A percentile compares a stretch with the other conserved stretches of the same genome.
Conservation (phyloP, 345 rosid genomes). For the Chamaenerion angustifolium region DNA sequence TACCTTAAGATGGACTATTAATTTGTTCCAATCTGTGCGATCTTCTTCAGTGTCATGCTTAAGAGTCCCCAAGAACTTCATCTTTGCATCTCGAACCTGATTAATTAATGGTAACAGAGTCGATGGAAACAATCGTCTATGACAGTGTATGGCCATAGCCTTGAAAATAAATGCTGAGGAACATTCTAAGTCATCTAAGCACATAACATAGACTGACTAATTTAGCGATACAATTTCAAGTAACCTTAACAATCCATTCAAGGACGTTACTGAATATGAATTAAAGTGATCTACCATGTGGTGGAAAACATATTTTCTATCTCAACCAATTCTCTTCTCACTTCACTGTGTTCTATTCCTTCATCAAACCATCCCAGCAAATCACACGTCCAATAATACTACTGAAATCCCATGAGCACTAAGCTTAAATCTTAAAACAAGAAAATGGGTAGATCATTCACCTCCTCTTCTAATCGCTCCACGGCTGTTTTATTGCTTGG, state of each 20-base stretch:
- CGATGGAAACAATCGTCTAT: neutral
- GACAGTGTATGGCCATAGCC: neutral
- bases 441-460: slow-evolving; percentile 12
- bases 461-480: slow-evolving; percentile 83
- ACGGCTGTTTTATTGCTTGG: slow-evolving; percentile 45
- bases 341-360: too few species aligned
- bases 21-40: slow-evolving; percentile 57
- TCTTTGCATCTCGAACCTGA: slow-evolving; percentile 82
- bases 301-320: too few species aligned
- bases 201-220: too few species aligned
- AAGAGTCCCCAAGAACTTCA: slow-evolving; percentile 57
- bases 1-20: slow-evolving; percentile 63
- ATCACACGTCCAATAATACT: too few species aligned
- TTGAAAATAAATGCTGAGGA: neutral
- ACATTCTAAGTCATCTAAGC: too few species aligned
- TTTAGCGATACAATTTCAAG: too few species aligned
- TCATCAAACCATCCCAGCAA: too few species aligned
- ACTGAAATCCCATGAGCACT: neutral
- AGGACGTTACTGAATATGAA: too few species aligned
- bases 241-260: too few species aligned
- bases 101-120: slow-evolving; percentile 14
- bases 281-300: too few species aligned
- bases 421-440: neutral
- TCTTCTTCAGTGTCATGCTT: slow-evolving; percentile 75
- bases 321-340: too few species aligned